phyloP scores from a whole-genome alignment of 2,329 filamentous ascomycete species.

The Hypoxylon sp. region DNA sequence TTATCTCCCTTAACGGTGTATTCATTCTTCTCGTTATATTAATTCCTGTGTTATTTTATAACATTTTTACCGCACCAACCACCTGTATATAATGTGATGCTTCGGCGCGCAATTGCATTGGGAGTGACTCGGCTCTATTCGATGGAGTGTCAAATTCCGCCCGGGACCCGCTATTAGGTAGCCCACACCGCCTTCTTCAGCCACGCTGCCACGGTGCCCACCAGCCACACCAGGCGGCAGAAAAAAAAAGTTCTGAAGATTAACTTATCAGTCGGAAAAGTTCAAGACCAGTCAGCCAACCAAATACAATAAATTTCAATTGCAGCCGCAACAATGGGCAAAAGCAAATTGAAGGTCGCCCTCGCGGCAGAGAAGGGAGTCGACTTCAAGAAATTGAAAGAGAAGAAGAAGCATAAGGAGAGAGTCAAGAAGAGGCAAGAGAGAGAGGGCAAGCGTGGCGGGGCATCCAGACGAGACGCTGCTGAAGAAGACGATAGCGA shows the following conservation, averaged over 20 bases:
- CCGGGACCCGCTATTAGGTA: not conserved
- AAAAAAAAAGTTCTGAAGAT: conserved; percentile 45
- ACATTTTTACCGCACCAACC: no score
- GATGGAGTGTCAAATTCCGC: not conserved
- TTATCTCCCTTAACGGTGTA: not conserved
- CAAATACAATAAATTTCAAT: conserved; percentile 23
- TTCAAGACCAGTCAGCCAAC: conserved; percentile 23
- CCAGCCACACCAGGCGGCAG: conserved; percentile 39
- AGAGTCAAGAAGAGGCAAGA: conserved; percentile 46
- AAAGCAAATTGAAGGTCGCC: conserved; percentile 51
- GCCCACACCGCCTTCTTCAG: conserved; percentile 36
- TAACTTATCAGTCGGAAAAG: conserved; percentile 25
- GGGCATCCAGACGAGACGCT: conserved; percentile 37
- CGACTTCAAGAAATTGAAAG: conserved; percentile 52
- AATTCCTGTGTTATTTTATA: not conserved
- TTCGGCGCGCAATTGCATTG: not conserved
- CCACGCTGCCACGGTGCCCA: conserved; percentile 25
- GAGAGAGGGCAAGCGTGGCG: conserved; percentile 41
- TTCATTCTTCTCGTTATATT: not conserved
- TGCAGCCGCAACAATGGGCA: conserved; percentile 47
- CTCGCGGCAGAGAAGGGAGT: conserved; percentile 52
- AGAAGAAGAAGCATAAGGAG: conserved; percentile 53
- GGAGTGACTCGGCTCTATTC: not conserved
- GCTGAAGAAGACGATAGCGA: conserved; percentile 44
- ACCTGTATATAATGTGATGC: no score